Base-by-base conservation (phyloP, 257 asterid genomes). In the Linaria vulgaris region DNA sequence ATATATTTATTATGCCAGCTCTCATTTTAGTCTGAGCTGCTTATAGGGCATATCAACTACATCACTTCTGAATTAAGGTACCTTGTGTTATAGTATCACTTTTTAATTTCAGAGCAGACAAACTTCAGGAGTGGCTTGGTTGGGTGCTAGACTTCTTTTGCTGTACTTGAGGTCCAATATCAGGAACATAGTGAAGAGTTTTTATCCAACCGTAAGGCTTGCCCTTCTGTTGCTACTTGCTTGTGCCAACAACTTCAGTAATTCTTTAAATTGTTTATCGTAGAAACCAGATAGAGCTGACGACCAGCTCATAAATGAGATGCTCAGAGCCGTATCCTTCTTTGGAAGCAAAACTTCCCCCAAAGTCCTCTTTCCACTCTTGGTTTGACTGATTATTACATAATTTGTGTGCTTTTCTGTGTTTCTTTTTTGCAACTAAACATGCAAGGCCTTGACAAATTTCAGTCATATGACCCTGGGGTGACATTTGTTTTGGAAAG, bases 251-350 rank as follows among this genome's bases (percentile, higher is more conserved):
- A 39, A 15, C 45, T 44, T 70, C 41, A 63, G 45, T 67, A 58
- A 59, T 27, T 58, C 75, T 69, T 56, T 57, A 68, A 50, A 22
- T 57, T 52, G 34, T 54, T 60, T 19, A n/a, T 37, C 75, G 76
- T 94, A 91, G 98, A 80, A 72, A 76, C 58, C 82, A 2, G 79
- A 68, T 48, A 85, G 91, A 66, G 95, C 81, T 10, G 88, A 91
- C 76, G 90, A 84, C 54, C 67, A 78, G 89, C 94, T 91, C 60
- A 63, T 78, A 50, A 56, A 70, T 63, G 94, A 84, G 75, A 91
- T 91, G 98, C 76, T 82, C 61, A 87, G 98, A 88, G 87, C 98
- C 30, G 98, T 91, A 91, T 91, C 98, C 98, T 88, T 71, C 14
- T 27, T 15, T 5, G 13, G 27, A 30, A 34, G 7, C 52, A 15